A percentile compares a stretch with the other conserved stretches of the same genome.
Evolutionary conservation across 192 early-diverging fungal species (phyloP).

Genomic region (Mortierella hygrophila): DNA sequence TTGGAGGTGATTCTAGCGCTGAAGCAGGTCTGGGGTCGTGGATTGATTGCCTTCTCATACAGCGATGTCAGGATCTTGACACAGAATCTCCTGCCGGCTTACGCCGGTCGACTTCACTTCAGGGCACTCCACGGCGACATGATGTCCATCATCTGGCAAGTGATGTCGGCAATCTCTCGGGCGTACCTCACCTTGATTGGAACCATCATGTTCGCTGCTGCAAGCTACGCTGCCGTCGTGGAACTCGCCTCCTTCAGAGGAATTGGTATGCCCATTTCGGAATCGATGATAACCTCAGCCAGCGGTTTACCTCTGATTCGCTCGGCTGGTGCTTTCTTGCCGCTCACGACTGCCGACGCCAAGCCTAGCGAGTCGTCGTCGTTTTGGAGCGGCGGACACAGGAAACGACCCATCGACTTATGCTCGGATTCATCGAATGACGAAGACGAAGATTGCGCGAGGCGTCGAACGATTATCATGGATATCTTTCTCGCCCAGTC

Average conservation of each 20-base stretch:
- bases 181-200: constrained; percentile 39
- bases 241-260: constrained; percentile 12
- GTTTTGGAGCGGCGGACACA: not conserved
- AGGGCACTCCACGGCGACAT: constrained; percentile 44
- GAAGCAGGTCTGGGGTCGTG: constrained; percentile 55
- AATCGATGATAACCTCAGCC: not conserved
- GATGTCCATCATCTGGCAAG: constrained; percentile 44
- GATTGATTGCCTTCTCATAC: constrained; percentile 55
- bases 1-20: constrained; percentile 59
- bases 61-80: constrained; percentile 60
- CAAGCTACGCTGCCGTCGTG: constrained; percentile 38
- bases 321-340: not conserved
- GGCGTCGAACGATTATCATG: not conserved
- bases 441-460: not conserved
- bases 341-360: not conserved
- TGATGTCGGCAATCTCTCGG: constrained; percentile 40
- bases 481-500: constrained; percentile 16
- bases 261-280: not conserved
- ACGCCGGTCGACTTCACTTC: constrained; percentile 56
- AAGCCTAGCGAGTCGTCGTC: not conserved
- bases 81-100: constrained; percentile 50
- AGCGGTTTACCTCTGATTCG: not conserved
- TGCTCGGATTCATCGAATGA: not conserved
- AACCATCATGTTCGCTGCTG: constrained; percentile 37
- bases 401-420: not conserved